Conservation (phyloP, 257 asterid species). For the Solanum chiquidenum region DNA sequence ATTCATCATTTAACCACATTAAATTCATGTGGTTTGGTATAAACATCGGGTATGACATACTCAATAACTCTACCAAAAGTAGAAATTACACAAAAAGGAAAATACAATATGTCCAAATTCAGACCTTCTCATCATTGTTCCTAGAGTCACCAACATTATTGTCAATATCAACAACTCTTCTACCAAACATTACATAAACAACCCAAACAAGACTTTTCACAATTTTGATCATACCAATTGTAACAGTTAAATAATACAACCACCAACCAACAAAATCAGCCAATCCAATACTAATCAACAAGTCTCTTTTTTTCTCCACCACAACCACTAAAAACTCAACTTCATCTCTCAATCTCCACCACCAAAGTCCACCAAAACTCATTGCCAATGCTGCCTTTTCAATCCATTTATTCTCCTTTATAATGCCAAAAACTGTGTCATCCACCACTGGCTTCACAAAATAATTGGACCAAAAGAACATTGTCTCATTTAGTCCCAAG, state of each 20-base stretch:
- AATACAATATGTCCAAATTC: neutral
- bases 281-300: slow-evolving; percentile 33
- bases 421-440: slow-evolving; percentile 44
- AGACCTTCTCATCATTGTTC: slow-evolving; percentile 31
- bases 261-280: slow-evolving; percentile 63
- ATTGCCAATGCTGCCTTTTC: slow-evolving; percentile 50
- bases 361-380: slow-evolving; percentile 62
- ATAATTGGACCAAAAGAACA: slow-evolving; percentile 43
- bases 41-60: neutral
- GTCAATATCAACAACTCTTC: neutral
- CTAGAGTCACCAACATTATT: neutral
- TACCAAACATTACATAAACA: neutral
- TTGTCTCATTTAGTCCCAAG: slow-evolving; percentile 62
- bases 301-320: slow-evolving; percentile 41
- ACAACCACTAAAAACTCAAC: slow-evolving; percentile 60
- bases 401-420: slow-evolving; percentile 29
- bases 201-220: slow-evolving; percentile 21
- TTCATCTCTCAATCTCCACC: slow-evolving; percentile 82
- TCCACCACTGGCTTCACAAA: slow-evolving; percentile 75
- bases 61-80: neutral
- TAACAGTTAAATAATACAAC: slow-evolving; percentile 52
- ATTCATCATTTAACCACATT: neutral
- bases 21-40: neutral
- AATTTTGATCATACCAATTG: slow-evolving; percentile 38
- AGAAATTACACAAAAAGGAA: neutral